Conservation (phyloP, 2,329 filamentous ascomycete species). For the Colletotrichum viniferum region DNA sequence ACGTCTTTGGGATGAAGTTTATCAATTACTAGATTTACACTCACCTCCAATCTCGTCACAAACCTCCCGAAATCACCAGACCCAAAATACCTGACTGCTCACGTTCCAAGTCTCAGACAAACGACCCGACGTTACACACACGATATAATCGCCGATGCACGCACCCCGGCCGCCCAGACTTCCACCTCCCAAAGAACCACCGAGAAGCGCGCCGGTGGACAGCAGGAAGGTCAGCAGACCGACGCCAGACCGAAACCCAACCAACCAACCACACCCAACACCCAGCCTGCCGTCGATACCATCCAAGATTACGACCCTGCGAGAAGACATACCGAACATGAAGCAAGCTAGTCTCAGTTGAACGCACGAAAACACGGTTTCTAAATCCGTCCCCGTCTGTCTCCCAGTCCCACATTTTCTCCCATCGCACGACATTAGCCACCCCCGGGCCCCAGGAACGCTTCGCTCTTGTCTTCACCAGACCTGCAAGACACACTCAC, state of each 20-base stretch:
- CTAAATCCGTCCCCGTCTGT: neutral
- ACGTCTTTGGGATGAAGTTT: neutral
- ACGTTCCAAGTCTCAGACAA: neutral
- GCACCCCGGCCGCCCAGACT: neutral
- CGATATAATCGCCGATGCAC: neutral
- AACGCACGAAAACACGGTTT: neutral
- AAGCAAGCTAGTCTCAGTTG: slow-evolving; percentile 4
- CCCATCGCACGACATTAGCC: neutral
- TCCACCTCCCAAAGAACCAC: neutral
- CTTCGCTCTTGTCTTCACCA: neutral
- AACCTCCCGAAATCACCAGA: neutral
- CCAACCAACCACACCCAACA: neutral
- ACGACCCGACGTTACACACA: neutral
- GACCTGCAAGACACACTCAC: neutral
- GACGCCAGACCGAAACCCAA: neutral
- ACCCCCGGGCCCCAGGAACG: neutral
- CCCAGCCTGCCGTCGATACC: neutral
- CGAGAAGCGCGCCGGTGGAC: neutral
- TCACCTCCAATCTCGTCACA: neutral
- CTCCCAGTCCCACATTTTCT: neutral
- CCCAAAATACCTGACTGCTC: neutral
- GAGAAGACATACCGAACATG: neutral
- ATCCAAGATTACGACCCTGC: neutral
- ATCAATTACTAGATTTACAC: neutral
- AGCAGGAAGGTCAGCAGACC: neutral